A percentile compares a stretch with the other conserved stretches of the same genome.
Evolutionary conservation across 495 filamentous ascomycete genomes (phyloP).

Genomic region (Hypoxylon trugodes): DNA sequence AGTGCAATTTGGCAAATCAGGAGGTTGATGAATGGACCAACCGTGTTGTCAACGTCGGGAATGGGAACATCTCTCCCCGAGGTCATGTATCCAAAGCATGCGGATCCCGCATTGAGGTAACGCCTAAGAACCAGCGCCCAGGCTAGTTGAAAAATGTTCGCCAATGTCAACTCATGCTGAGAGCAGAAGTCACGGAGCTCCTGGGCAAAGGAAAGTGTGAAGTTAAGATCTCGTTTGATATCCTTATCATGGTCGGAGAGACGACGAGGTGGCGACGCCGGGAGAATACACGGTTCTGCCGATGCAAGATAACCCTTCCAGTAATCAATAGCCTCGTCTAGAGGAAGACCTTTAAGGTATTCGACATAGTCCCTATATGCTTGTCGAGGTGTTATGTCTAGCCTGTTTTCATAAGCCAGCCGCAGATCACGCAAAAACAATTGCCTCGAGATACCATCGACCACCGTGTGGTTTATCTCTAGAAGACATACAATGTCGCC

Average conservation of each 20-base stretch:
- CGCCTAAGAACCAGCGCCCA: not conserved
- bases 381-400: not conserved
- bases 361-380: not conserved
- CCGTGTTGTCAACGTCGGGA: not conserved
- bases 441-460: not conserved
- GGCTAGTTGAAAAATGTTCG: not conserved
- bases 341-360: not conserved
- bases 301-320: not conserved
- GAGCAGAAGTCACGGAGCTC: not conserved
- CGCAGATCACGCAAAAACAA: not conserved
- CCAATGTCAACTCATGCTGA: not conserved
- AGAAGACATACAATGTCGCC: not conserved
- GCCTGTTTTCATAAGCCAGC: not conserved
- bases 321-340: not conserved
- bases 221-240: not conserved
- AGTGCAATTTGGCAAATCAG: not conserved
- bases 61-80: not conserved
- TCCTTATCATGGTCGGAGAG: not conserved
- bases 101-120: not conserved
- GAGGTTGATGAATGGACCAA: not conserved
- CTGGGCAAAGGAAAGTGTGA: not conserved
- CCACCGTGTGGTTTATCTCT: not conserved
- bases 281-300: not conserved
- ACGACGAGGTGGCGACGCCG: not conserved
- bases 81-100: not conserved